These are phyloP conservation scores for Colletotrichum somersetense DNA, from an alignment of 2,329 filamentous ascomycete genomes.

Conservation along the genomic window DNA sequence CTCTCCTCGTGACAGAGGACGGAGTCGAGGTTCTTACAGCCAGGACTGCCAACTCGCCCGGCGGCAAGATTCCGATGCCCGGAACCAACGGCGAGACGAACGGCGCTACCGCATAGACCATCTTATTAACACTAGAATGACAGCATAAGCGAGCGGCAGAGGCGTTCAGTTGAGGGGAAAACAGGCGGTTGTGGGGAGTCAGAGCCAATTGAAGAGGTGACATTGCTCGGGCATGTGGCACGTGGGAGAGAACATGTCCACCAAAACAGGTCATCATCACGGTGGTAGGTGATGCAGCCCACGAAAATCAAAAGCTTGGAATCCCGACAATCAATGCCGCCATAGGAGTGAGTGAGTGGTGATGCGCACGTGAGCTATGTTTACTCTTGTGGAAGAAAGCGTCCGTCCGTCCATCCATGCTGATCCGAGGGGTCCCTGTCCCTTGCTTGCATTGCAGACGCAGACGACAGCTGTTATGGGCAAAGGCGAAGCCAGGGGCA, in stretches of 20 bases:
- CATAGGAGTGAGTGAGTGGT: background rate
- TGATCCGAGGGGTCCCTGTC: slow-evolving; percentile 7
- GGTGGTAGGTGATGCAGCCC: background rate
- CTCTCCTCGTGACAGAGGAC: slow-evolving; percentile 83
- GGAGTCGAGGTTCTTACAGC: slow-evolving; percentile 87
- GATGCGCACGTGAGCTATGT: slow-evolving; percentile 13
- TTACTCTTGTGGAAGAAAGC: background rate
- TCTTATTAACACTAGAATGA: background rate
- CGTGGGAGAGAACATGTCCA: background rate
- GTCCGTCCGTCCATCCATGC: background rate
- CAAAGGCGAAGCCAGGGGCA: slow-evolving; percentile 12
- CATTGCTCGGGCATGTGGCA: background rate
- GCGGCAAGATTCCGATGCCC: slow-evolving; percentile 76
- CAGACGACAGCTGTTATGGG: slow-evolving; percentile 34
- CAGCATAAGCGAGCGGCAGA: slow-evolving; percentile 18
- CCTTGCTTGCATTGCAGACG: slow-evolving; percentile 12
- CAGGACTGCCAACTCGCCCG: slow-evolving; percentile 78
- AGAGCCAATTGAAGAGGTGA: background rate
- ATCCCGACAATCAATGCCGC: background rate
- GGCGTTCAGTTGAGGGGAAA: slow-evolving; percentile 22
- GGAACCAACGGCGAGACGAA: slow-evolving; percentile 40
- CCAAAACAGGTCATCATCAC: background rate
- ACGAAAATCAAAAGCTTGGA: slow-evolving; percentile 10
- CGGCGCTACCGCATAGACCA: slow-evolving; percentile 32
- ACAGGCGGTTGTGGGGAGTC: background rate